phyloP scores from a whole-genome alignment of 768 basidiomycete species.

The Rhodocollybia butyracea region DNA sequence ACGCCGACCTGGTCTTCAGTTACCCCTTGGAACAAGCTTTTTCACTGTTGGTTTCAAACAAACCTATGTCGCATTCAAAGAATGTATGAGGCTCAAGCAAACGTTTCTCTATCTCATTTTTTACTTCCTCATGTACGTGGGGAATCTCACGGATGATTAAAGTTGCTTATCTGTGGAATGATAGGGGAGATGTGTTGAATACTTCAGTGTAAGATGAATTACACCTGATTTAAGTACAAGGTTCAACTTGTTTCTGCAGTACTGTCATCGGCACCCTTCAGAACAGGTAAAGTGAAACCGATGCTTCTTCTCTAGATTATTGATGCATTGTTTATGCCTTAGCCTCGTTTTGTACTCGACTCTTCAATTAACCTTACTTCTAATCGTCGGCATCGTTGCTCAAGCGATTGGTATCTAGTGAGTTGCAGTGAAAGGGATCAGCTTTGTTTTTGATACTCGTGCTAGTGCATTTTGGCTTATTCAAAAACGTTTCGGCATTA shows the following conservation, averaged over 20 bases:
- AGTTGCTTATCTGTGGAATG: not conserved
- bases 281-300: constrained; percentile 47
- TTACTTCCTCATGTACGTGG: constrained; percentile 68
- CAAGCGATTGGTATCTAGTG: constrained; percentile 72
- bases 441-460: not conserved
- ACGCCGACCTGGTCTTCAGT: constrained; percentile 57
- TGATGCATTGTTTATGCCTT: not conserved
- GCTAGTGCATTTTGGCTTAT: constrained; percentile 63
- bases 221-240: not conserved
- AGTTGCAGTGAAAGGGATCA: constrained; percentile 15
- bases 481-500: constrained; percentile 59
- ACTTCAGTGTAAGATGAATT: constrained; percentile 59
- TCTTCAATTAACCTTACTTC: constrained; percentile 60
- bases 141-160: not conserved
- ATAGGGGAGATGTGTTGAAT: constrained; percentile 72
- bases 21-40: constrained; percentile 53
- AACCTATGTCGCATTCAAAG: constrained; percentile 55
- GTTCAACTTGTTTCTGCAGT: constrained; percentile 25
- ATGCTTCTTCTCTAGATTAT: not conserved
- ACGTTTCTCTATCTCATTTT: constrained; percentile 73
- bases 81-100: constrained; percentile 67
- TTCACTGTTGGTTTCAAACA: constrained; percentile 69
- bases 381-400: constrained; percentile 62
- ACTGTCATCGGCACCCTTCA: constrained; percentile 72
- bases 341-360: constrained; percentile 74